Evolutionary conservation across 768 basidiomycete genomes (phyloP), one percentile per base, ranked within the genome.

Genomic region (Naganishia vaughanmartiniae): DNA sequence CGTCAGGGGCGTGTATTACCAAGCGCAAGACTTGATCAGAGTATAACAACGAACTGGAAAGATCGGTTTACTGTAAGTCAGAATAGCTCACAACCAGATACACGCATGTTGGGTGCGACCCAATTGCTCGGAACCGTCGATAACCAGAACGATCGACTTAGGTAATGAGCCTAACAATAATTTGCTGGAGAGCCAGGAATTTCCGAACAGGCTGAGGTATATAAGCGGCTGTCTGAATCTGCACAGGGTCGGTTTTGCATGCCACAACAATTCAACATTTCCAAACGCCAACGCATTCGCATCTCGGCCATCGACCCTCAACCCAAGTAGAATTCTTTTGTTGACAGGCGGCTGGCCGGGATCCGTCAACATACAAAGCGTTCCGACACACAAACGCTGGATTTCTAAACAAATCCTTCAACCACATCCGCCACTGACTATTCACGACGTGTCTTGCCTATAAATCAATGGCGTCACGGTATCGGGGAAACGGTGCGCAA

Each of bases 401-500:
- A 42, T 42, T n/a, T 4, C 24, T 3, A n/a, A 14, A n/a, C 46
- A 15, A 51, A 51, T 51, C 60, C 60, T 51, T n/a, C 48, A 51
- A 19, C n/a, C 45, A 54, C 42, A 45, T 55, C 67, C 54, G 67
- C 67, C 67, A 68, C 54, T 68, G 67, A 56, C 67, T 68, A 68
- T 68, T 68, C 67, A 68, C 67, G 54, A 68, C 67, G 54, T 63
- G 60, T 63, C 60, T 63, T 45, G 67, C 51, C 67, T 54, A 33
- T 68, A 24, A 54, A 56, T 42, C 67, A 54, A 68, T 68, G 54
- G 67, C 36, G 67, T 68, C 54, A 45, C 54, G 67, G 67, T 63
- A 68, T 68, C 54, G 67, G 67, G 67, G 67, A 68, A 68, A 68
- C 67, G 54, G 54, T 68, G 51, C 42, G 67, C 67, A 42, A 68